Evolutionary conservation across 441 rosid genomes (phyloP), one percentile per base, ranked within the genome.

Genomic region (Brassica hybrid): DNA sequence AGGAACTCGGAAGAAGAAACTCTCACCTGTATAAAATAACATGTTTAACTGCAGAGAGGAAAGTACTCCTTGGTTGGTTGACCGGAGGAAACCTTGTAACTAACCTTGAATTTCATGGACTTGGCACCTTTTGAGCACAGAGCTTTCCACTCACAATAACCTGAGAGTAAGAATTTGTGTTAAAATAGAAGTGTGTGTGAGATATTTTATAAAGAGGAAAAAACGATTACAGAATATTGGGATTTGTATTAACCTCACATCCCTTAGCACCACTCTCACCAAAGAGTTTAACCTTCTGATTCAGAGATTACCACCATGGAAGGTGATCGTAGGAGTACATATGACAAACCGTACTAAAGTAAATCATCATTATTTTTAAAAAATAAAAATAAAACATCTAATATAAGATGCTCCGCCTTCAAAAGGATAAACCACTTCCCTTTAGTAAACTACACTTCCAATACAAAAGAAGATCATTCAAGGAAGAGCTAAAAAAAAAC

Each of bases 311-410:
- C 7, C 6, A 77, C 30, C 10, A 64, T 17, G 23, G 1, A 25
- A 69, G 21, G 16, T 18, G 7, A n/a, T 19, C 43, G 27, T n/a
- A 30, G 7, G 58, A 19, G 1, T 19, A 19, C 21, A 19, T 50
- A 8, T 4, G 2, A 7, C 23, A 71, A 79, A 19, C 70, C 91
- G 84, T 71, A 94, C 97, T 86, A 79, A 8, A 88, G 86, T 65
- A 84, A 75, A 60, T 83, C 38, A 19, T 19, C 21, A 19, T 27
- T n/a, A 19, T 2, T 19, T 19, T 19, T 19, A 19, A 19, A 19
- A 16, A 61, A 61, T 48, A 4, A 45, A 45, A 12, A n/a, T n/a
- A 19, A 19, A 19, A 19, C 21, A 19, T 19, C 21, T 19, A 19
- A 19, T 19, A 19, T 19, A 19, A 19, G 21, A 19, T 19, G 21